A percentile compares a stretch with the other conserved stretches of the same genome.
Evolutionary conservation across 164 flowering plant species (phyloP).

Genomic region (Aristolochia fimbriata): DNA sequence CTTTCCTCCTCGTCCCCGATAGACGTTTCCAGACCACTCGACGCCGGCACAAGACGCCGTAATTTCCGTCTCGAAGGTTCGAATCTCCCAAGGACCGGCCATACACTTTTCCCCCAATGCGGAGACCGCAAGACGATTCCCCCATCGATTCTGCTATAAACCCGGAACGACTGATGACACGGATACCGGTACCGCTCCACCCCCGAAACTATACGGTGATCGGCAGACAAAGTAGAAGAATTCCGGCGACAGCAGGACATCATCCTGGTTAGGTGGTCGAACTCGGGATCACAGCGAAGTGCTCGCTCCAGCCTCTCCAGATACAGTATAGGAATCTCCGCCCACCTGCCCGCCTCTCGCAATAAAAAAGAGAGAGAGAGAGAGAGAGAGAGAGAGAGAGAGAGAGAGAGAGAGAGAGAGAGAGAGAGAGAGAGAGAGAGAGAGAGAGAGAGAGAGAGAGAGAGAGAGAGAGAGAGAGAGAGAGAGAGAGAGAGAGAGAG

Average conservation of each 20-base stretch:
- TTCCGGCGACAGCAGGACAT: not conserved
- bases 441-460: too few species aligned
- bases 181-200: not conserved
- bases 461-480: too few species aligned
- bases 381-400: too few species aligned
- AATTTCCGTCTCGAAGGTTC: not conserved
- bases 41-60: not conserved
- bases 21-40: not conserved
- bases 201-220: not conserved
- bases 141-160: not conserved
- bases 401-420: too few species aligned
- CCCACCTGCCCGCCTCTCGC: too few species aligned
- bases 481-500: too few species aligned
- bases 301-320: not conserved
- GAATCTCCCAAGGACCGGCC: not conserved
- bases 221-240: not conserved
- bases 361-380: too few species aligned
- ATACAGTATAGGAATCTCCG: too few species aligned
- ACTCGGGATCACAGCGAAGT: not conserved
- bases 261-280: too few species aligned
- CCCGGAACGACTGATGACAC: not conserved
- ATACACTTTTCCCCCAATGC: not conserved
- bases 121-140: not conserved
- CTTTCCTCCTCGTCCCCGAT: slow-evolving; percentile 8
- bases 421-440: too few species aligned